These are phyloP conservation scores for Colletotrichum abscissum DNA, from an alignment of 2,329 filamentous ascomycete species.

Conservation along the genomic window DNA sequence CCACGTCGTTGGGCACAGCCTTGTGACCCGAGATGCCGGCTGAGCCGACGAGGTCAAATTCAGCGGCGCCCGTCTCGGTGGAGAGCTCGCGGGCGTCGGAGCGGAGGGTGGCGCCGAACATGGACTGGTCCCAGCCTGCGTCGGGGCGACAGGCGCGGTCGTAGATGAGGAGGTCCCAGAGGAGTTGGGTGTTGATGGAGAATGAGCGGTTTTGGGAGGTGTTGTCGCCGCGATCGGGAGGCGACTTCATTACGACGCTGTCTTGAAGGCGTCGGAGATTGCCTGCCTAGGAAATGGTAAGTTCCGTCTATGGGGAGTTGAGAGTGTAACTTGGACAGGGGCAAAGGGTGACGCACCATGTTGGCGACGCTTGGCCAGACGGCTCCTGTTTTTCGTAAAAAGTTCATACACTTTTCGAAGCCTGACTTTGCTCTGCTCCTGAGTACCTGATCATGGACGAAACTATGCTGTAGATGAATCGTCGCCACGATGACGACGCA, in stretches of 20 bases:
- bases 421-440: slow-evolving; percentile 40
- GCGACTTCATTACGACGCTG: slow-evolving; percentile 41
- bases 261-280: slow-evolving; percentile 45
- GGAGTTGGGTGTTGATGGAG: slow-evolving; percentile 47
- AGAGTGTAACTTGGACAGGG: too few relatives aligned
- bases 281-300: slow-evolving; percentile 30
- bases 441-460: slow-evolving; percentile 46
- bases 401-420: slow-evolving; percentile 43
- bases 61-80: slow-evolving; percentile 39
- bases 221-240: neutral
- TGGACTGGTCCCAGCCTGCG: slow-evolving; percentile 38
- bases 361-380: slow-evolving; percentile 40
- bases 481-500: slow-evolving; percentile 64
- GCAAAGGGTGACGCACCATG: slow-evolving; percentile 37
- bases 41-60: slow-evolving; percentile 50
- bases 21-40: slow-evolving; percentile 51
- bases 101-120: slow-evolving; percentile 37
- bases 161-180: slow-evolving; percentile 51
- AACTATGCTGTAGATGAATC: slow-evolving; percentile 65
- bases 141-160: slow-evolving; percentile 44
- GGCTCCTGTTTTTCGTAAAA: slow-evolving; percentile 39
- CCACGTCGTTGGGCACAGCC: slow-evolving; percentile 47
- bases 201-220: slow-evolving; percentile 30
- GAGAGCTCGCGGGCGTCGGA: slow-evolving; percentile 9
- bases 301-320: too few relatives aligned